Evolutionary conservation across 495 filamentous ascomycete species (phyloP), one percentile per base, ranked within the genome.

Genomic region (Aspergillus mulundensis): DNA sequence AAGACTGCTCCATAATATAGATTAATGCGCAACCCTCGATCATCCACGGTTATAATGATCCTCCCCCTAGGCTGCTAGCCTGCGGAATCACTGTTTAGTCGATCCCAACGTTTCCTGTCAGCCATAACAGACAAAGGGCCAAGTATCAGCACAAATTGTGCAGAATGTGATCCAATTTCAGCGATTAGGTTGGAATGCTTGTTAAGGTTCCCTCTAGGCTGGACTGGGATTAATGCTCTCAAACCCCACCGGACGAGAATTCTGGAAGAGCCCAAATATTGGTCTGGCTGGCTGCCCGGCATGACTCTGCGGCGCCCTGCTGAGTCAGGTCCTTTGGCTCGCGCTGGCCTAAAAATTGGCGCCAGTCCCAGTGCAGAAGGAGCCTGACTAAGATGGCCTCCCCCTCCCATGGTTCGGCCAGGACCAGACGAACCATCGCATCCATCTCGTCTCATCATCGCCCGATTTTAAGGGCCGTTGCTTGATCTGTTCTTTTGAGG

Each of bases 11-110:
- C 10, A 16, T 11, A 49, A 34, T 16, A 3, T 23, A 18, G 19
- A 16, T 19, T n/a, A 34, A 19, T 34, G 15, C n/a, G 3, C 46
- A 49, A 49, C 32, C 8, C 32, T 36, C 32, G 46, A 49, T 36
- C 46, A 28, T 20, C 46, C 46, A 8, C 28, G 14, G 7, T 38
- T 50, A 50, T 40, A 50, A 40, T 50, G 48, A 50, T 50, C 48
- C 48, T 24, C 48, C 23, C 48, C 34, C 46, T 50, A 50, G 30
- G 8, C 12, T 21, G 15, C 30, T 38, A 50, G 30, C 23, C 43
- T 46, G 43, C 43, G 5, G 43, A 46, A 25, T 46, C 43, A n/a
- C n/a, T 46, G 15, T 25, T n/a, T 11, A 14, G 47, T 19, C 34
- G 48, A 50, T 50, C 48, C 14, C 34, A 34, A 39, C 48, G 48